Percentiles rank a stretch among this genome's conserved stretches.
phyloP scores from a whole-genome alignment of 495 filamentous ascomycete species.

The Polyplosphaeria fusca region DNA sequence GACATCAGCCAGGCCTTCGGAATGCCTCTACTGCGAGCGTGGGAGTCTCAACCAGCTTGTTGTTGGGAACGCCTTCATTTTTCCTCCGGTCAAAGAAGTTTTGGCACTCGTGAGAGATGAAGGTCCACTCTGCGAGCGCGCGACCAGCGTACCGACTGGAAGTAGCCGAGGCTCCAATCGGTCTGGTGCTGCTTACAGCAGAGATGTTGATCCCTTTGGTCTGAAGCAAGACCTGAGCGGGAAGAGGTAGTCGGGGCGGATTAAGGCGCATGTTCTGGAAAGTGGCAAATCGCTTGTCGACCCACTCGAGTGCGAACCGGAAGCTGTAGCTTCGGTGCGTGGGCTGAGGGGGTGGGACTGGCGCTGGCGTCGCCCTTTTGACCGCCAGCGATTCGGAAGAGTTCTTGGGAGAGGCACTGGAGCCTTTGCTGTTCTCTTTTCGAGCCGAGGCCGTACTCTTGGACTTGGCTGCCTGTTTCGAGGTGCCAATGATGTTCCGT shows the following conservation, averaged over 20 bases:
- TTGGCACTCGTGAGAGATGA: slow-evolving; percentile 83
- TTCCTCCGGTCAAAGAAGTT: slow-evolving; percentile 85
- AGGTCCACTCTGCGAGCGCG: slow-evolving; percentile 86
- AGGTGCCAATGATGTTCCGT: slow-evolving; percentile 56
- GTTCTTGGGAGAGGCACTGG: background rate
- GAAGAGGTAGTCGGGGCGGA: slow-evolving; percentile 71
- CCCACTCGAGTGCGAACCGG: slow-evolving; percentile 77
- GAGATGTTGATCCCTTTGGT: slow-evolving; percentile 25
- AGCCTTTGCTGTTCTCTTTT: slow-evolving; percentile 11
- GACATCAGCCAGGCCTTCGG: slow-evolving; percentile 49
- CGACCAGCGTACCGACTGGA: slow-evolving; percentile 75
- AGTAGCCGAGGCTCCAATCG: slow-evolving; percentile 35
- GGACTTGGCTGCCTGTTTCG: slow-evolving; percentile 27
- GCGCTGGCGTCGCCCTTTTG: background rate
- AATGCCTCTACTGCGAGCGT: slow-evolving; percentile 82
- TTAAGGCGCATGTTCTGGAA: slow-evolving; percentile 60
- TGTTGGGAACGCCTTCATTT: slow-evolving; percentile 74
- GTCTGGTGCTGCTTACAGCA: slow-evolving; percentile 29
- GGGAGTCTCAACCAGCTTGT: slow-evolving; percentile 81
- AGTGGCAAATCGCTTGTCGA: slow-evolving; percentile 54
- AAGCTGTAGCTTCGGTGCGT: slow-evolving; percentile 65
- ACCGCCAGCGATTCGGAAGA: background rate
- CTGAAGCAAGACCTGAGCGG: slow-evolving; percentile 60
- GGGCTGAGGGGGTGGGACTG: slow-evolving; percentile 34
- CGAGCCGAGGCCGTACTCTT: slow-evolving; percentile 20